Evolutionary conservation across 2,329 filamentous ascomycete species (phyloP).

Genomic region (Colletotrichum graminicola): DNA sequence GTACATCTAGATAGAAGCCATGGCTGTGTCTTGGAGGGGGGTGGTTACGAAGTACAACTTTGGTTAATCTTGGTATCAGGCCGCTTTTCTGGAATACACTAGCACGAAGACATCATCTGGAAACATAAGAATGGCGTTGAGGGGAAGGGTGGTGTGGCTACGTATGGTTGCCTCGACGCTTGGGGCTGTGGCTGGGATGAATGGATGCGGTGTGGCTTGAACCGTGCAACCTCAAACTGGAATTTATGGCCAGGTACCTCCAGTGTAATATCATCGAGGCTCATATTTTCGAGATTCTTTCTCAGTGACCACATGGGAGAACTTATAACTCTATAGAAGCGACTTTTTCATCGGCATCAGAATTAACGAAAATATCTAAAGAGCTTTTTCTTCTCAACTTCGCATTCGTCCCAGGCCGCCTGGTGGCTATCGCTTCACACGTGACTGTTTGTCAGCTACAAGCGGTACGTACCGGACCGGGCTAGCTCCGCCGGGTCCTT

Average conservation of each 20-base stretch:
- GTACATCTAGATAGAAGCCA: too few relatives aligned
- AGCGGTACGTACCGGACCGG: slow-evolving; percentile 37
- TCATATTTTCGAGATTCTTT: neutral
- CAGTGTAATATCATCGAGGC: neutral
- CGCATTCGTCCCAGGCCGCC: neutral
- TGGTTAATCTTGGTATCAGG: neutral
- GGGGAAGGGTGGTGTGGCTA: neutral
- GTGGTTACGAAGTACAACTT: too few relatives aligned
- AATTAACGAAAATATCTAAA: neutral
- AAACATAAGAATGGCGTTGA: too few relatives aligned
- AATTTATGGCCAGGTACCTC: neutral
- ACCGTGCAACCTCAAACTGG: too few relatives aligned
- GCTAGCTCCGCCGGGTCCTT: slow-evolving; percentile 42
- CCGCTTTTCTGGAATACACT: too few relatives aligned
- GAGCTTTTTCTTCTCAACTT: too few relatives aligned
- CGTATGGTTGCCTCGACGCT: neutral
- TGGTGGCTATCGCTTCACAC: neutral
- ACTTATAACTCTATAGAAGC: too few relatives aligned
- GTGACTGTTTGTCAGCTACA: slow-evolving; percentile 34
- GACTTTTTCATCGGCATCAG: neutral
- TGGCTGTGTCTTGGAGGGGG: too few relatives aligned
- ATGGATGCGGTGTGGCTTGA: slow-evolving; percentile 2
- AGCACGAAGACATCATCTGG: too few relatives aligned
- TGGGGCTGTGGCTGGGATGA: neutral
- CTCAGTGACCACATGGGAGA: too few relatives aligned